Conservation (phyloP, 768 basidiomycete genomes). For the Brasilioporus rufonigricans region DNA sequence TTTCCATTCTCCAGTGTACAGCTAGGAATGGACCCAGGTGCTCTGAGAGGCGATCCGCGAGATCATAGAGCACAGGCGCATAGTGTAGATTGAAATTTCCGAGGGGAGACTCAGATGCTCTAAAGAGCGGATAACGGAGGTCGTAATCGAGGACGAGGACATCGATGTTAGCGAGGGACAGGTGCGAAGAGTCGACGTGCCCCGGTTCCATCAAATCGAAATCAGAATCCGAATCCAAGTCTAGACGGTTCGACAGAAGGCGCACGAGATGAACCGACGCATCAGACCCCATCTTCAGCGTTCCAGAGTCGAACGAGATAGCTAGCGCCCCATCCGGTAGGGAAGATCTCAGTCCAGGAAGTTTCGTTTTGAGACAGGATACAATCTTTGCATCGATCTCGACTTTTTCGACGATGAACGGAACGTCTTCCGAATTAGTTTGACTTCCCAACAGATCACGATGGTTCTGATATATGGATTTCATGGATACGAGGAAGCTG, state of each 20-base stretch:
- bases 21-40: slow-evolving; percentile 42
- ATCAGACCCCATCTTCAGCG: not conserved
- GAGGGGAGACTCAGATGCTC: not conserved
- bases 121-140: slow-evolving; percentile 46
- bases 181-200: slow-evolving; percentile 13
- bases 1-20: slow-evolving; percentile 61
- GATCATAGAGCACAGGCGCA: slow-evolving; percentile 38
- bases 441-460: not conserved
- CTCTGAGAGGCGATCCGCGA: slow-evolving; percentile 38
- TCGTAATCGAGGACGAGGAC: slow-evolving; percentile 56
- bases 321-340: slow-evolving; percentile 4
- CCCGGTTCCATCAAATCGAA: slow-evolving; percentile 8
- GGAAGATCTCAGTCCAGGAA: slow-evolving; percentile 12
- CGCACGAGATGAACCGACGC: slow-evolving; percentile 15
- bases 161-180: slow-evolving; percentile 30
- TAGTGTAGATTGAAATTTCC: slow-evolving; percentile 37
- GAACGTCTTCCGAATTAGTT: not conserved
- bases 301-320: slow-evolving; percentile 10
- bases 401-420: slow-evolving; percentile 1
- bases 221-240: not conserved
- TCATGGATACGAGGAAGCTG: slow-evolving; percentile 39
- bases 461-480: slow-evolving; percentile 16
- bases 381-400: slow-evolving; percentile 6
- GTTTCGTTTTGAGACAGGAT: slow-evolving; percentile 22
- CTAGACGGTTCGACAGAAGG: slow-evolving; percentile 14